Conservation (phyloP, 2,329 filamentous ascomycete species). For the Pezicula neosporulosa region DNA sequence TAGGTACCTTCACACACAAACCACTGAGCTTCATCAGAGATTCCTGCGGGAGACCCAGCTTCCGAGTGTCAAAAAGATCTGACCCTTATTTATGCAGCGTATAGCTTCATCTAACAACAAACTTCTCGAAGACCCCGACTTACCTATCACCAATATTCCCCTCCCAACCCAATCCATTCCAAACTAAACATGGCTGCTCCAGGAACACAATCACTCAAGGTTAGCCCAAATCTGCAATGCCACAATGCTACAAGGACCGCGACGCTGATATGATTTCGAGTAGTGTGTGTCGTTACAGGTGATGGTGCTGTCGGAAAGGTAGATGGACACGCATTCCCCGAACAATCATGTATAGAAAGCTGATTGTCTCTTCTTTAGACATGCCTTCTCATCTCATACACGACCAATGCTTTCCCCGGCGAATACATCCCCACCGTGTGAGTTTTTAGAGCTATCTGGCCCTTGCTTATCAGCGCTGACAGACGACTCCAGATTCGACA, state of each 20-base stretch:
- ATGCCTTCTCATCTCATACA: constrained; percentile 98
- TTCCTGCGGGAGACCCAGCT: constrained; percentile 18
- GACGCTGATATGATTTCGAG: constrained; percentile 19
- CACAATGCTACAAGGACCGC: constrained; percentile 4
- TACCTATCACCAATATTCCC: constrained; percentile 6
- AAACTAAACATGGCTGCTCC: constrained; percentile 59
- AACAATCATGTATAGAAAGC: constrained; percentile 1
- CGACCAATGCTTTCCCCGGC: constrained; percentile 98
- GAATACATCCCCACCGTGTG: constrained; percentile 99
- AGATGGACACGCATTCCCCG: constrained; percentile 28
- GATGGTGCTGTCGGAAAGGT: constrained; percentile 99
- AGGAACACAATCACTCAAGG: constrained; percentile 89
- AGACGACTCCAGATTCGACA: constrained; percentile 72
- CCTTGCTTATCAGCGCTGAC: constrained; percentile 4
- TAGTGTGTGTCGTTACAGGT: constrained; percentile 99
- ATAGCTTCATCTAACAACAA: constrained; percentile 6
- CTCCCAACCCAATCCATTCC: constrained; percentile 6
- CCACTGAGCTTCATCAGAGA: background rate
- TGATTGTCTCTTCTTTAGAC: constrained; percentile 57
- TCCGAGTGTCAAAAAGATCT: constrained; percentile 24
- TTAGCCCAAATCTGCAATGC: constrained; percentile 36
- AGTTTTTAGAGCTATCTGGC: constrained; percentile 29
- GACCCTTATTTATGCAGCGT: constrained; percentile 17
- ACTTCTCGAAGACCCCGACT: constrained; percentile 13
- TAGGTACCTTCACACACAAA: background rate